Conservation (phyloP, 78 protist species). For the Bigelowiella natans region DNA sequence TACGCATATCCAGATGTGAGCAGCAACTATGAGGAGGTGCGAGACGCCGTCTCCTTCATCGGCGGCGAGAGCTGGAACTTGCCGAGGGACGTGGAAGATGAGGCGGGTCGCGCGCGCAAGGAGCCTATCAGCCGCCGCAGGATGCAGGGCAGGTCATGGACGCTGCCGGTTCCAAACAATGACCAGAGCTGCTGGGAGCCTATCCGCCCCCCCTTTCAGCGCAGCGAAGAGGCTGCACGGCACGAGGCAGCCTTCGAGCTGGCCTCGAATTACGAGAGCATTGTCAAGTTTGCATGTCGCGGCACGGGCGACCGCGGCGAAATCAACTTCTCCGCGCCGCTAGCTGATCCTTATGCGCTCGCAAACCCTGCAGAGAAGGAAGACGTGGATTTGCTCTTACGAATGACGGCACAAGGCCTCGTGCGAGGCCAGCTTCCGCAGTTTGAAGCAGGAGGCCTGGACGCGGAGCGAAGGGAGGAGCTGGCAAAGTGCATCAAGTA, state of each 20-base stretch:
- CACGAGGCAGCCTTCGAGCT: not conserved
- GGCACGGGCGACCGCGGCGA: not conserved
- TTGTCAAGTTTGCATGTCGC: not conserved
- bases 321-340: not conserved
- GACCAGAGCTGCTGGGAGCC: not conserved
- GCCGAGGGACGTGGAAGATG: not conserved
- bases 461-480: not conserved
- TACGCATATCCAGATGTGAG: not conserved
- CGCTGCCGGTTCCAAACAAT: not conserved
- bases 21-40: not conserved
- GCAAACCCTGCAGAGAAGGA: not conserved
- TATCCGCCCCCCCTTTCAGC: too few relatives aligned
- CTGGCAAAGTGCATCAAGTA: not conserved
- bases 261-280: not conserved
- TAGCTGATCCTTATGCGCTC: not conserved
- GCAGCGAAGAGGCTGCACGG: not conserved
- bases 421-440: not conserved
- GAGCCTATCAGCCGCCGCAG: not conserved
- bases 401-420: not conserved
- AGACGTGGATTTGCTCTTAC: not conserved
- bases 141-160: not conserved
- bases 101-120: not conserved
- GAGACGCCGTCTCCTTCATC: not conserved
- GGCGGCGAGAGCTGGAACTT: not conserved
- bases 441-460: not conserved